Conservation (phyloP, 192 early-diverging fungal genomes). For the Podila verticillata region DNA sequence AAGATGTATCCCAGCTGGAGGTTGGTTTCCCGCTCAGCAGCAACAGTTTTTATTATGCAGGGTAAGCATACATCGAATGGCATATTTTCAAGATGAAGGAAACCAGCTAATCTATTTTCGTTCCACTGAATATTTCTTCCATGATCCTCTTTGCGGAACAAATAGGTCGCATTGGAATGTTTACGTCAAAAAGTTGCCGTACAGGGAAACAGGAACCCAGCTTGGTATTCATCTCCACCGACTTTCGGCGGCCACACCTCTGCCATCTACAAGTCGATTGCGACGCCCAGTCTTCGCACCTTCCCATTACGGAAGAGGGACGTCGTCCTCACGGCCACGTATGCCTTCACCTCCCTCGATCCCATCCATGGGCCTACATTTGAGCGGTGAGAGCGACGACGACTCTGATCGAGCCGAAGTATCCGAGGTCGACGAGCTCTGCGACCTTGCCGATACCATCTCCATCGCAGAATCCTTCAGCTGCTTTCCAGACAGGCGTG, state of each 20-base stretch:
- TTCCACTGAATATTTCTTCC: not conserved
- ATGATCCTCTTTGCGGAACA: no score
- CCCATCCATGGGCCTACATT: no score
- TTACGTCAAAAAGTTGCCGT: slow-evolving; percentile 63
- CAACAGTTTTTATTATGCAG: slow-evolving; percentile 61
- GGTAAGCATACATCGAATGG: slow-evolving; percentile 36
- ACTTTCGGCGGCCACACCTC: slow-evolving; percentile 1
- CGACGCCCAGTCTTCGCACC: not conserved
- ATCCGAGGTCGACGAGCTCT: no score
- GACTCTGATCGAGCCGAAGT: no score
- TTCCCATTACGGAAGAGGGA: not conserved
- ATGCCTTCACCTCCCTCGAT: not conserved
- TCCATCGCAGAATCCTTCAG: slow-evolving; percentile 47
- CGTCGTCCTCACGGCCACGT: not conserved
- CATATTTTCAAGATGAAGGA: not conserved
- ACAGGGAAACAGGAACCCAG: slow-evolving; percentile 49
- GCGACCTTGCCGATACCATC: not conserved
- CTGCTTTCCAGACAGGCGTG: slow-evolving; percentile 55
- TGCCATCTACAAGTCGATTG: not conserved
- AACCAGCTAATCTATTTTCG: no score
- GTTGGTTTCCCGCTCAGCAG: slow-evolving; percentile 54
- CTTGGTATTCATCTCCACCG: slow-evolving; percentile 65
- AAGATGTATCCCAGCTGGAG: slow-evolving; percentile 46
- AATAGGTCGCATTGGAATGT: slow-evolving; percentile 67
- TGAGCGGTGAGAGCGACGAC: no score